Evolutionary conservation across 2,329 filamentous ascomycete genomes (phyloP), one percentile per base, ranked within the genome.

Genomic region (Fusarium metavorans): DNA sequence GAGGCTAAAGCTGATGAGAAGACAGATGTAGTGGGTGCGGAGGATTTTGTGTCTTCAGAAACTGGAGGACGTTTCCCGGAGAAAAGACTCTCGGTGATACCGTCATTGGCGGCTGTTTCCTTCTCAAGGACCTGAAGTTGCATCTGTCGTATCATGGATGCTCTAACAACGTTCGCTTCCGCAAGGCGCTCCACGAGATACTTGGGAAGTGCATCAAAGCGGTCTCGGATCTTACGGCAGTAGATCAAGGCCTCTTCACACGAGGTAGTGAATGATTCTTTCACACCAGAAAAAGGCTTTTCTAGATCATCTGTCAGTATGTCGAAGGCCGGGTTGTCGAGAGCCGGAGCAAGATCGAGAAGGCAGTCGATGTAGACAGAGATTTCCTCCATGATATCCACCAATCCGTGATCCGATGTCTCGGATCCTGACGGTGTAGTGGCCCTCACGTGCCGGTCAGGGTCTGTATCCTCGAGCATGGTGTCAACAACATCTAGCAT

Each of bases 181-280:
- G 43, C 60, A 6, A 63, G 45, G 2, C 60, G 39, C 45, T 63
- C 60, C 18, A 63, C 60, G 2, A 63, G 60, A 54, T 52, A 63
- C 13, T 14, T 54, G 6, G 60, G 60, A 2, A 63, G 60, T 2
- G 18, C 6, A 1, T 32, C 34, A 2, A 63, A 63, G 7, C 45
- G 18, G 8, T 63, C 45, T 20, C 45, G 30, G 16, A 63, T 54
- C 45, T 63, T 63, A 25, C 34, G 60, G 13, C 60, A 63, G 35
- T 52, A 63, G 5, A 63, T 39, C 60, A 41, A 41, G 3, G 43
- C 60, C 13, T 54, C 43, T 20, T 35, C 23, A 11, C 35, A 39
- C 0, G 54, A 57, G 20, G 20, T n/a, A 7, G 32, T 57, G 20
- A 57, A 39, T 1, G 20, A 57, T 4, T 57, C 54, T 6, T 57